Evolutionary conservation across 2,329 filamentous ascomycete species (phyloP), one percentile per base, ranked within the genome.

Genomic region (Penicillium palitans): DNA sequence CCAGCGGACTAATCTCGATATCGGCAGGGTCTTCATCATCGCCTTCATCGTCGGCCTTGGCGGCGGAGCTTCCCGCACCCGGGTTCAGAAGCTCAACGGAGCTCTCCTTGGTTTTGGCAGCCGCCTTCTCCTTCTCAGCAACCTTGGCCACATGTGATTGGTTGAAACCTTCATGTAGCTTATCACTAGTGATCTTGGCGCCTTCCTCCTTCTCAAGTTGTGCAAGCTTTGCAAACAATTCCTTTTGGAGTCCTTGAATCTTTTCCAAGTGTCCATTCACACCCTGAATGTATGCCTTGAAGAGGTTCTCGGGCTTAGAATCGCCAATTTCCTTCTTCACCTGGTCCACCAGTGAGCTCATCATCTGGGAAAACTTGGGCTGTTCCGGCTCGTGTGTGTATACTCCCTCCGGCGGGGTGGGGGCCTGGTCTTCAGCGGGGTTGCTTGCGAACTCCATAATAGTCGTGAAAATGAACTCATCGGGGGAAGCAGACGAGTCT

Each of bases 281-380:
- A 68, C 95, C 93, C 48, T 84, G 83, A 29, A 96, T 81, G 80
- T 96, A 97, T 52, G 84, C 88, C 48, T 84, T 81, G 72, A 90
- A 92, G 51, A 90, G 80, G 66, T 88, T 84, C 21, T 84, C 82
- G 61, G 88, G 86, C 75, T 89, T 89, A 21, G 74, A 71, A 71
- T 92, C 90, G 56, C 93, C 90, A 37, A 96, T 81, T 51, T 89
- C 86, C 65, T 90, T 87, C 76, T 96, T 97, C 42, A 98, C 92
- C 76, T 96, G 90, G 70, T 99, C 95, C 21, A 98, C 84, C 68
- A 99, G 77, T n/a, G 88, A 87, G n/a, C 90, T 90, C 89, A 99
- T 93, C 95, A 99, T 99, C 80, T 96, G 91, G 40, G 91, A 95
- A 72, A 96, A 99, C 15, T 88, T 89, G 0, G 90, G 91, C 67